Conservation (phyloP, 352 stramenopile species). For the Phytophthora ramorum region DNA sequence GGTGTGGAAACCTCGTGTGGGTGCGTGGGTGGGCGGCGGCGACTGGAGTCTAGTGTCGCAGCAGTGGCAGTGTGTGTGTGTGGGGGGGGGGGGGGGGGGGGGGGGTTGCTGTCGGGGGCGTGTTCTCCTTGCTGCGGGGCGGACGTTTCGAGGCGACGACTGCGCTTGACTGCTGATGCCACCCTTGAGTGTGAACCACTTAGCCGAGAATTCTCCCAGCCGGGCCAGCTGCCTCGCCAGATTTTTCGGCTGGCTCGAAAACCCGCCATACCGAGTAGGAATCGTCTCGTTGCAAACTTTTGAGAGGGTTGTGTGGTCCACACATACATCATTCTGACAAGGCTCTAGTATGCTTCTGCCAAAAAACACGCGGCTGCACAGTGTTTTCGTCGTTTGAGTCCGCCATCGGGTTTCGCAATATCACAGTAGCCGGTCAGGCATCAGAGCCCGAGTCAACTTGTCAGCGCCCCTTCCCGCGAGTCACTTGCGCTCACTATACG, state of each 20-base stretch:
- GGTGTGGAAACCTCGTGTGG: constrained; percentile 12
- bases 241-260: constrained; percentile 31
- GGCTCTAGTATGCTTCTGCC: not conserved
- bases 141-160: constrained; percentile 29
- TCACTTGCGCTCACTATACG: constrained; percentile 28
- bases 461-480: constrained; percentile 27
- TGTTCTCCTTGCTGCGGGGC: constrained; percentile 4
- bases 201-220: constrained; percentile 30
- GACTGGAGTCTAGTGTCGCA: not conserved
- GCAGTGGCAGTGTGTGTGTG: too few relatives aligned
- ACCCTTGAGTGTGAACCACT: constrained; percentile 17
- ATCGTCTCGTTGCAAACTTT: not conserved
- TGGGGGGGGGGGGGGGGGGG: too few relatives aligned
- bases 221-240: constrained; percentile 40
- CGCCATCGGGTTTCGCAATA: not conserved
- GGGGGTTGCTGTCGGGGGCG: not conserved
- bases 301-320: not conserved
- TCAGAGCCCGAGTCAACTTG: constrained; percentile 40
- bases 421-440: constrained; percentile 2
- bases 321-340: not conserved
- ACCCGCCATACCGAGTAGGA: not conserved
- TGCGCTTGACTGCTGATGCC: constrained; percentile 28
- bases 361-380: not conserved
- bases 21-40: not conserved
- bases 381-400: not conserved